phyloP scores from a whole-genome alignment of 345 rosid genomes.

The Jatropha curcas region DNA sequence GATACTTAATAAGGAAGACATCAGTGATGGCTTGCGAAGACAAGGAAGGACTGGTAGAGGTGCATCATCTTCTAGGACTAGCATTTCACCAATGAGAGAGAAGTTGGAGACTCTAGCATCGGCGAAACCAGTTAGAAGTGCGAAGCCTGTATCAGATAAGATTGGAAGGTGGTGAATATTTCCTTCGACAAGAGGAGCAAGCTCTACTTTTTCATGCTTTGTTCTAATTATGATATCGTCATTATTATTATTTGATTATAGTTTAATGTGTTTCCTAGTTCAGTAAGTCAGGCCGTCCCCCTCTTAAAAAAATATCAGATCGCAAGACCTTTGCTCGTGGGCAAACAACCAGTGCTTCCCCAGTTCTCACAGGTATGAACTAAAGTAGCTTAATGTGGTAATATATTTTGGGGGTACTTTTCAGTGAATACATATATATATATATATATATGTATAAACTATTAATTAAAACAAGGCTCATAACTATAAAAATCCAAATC shows the following conservation, averaged over 20 bases:
- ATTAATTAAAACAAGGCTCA: too few species aligned
- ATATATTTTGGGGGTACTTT: background rate
- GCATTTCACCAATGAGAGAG: conserved; percentile 40
- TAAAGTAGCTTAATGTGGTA: conserved; percentile 1
- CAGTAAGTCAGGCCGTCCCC: conserved; percentile 64
- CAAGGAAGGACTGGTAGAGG: conserved; percentile 54
- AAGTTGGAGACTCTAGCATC: conserved; percentile 45
- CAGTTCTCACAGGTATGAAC: conserved; percentile 43
- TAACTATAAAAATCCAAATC: too few species aligned
- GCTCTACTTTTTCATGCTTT: background rate
- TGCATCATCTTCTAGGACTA: conserved; percentile 36
- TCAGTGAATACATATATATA: background rate
- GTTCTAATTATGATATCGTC: background rate
- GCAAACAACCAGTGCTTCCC: conserved; percentile 35
- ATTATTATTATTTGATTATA: background rate
- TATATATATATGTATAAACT: too few species aligned
- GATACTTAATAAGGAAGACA: conserved; percentile 38
- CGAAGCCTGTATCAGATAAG: conserved; percentile 46
- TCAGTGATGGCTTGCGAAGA: conserved; percentile 47
- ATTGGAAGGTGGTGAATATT: conserved; percentile 42
- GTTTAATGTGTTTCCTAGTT: conserved; percentile 22
- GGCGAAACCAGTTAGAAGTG: conserved; percentile 42
- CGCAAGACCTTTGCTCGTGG: conserved; percentile 44
- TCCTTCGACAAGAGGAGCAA: conserved; percentile 8
- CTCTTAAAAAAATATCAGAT: conserved; percentile 53